Base-by-base conservation (phyloP, 2,329 filamentous ascomycete genomes). In the Aureobasidium lini region DNA sequence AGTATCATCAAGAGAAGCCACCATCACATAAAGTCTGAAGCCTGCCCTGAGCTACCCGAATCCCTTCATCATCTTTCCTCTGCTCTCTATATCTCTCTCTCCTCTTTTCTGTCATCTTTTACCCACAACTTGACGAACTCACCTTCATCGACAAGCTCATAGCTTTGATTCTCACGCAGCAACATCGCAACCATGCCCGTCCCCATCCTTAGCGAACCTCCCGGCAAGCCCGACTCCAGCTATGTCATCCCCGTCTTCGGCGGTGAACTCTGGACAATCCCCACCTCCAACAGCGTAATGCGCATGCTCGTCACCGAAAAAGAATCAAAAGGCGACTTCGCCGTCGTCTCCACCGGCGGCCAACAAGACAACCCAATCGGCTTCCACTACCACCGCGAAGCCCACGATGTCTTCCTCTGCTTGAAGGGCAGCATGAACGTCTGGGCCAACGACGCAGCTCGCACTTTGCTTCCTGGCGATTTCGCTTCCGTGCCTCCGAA, bases 361-460 rank as follows among this genome's bases (percentile, higher is more conserved):
- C 47, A 50, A 53, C 47, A 50, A 16, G 57, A 60, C 48, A 37
- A 53, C 10, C 57, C 57, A 6, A 60, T 60, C 32, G 81, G 81
- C 0, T 84, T 83, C 64, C 81, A 84, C 67, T 82, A 76, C 64
- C 82, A 84, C 64, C 73, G 75, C 34, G 75, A 83, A 53, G 78
- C 81, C 0, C 81, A 84, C 63, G 81, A 84, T 65, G 76, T 84
- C 4, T 84, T 84, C 64, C 69, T 84, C 2, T 78, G 79, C 16
- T 75, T 79, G 3, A 81, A 83, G 66, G 82, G 81, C 0, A 77
- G 68, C 58, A 64, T 83, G 62, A 83, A 82, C 63, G 69, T 84
- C 6, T 84, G 79, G 79, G 81, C 78, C n/a, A 78, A 78, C n/a
- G 79, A 83, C 48, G 74, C 80, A 63, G 81, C 79, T 59, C 71